Percentiles rank a stretch among this genome's conserved stretches.
phyloP scores from a whole-genome alignment of 495 filamentous ascomycete genomes.

The Aspergillus hancockii region DNA sequence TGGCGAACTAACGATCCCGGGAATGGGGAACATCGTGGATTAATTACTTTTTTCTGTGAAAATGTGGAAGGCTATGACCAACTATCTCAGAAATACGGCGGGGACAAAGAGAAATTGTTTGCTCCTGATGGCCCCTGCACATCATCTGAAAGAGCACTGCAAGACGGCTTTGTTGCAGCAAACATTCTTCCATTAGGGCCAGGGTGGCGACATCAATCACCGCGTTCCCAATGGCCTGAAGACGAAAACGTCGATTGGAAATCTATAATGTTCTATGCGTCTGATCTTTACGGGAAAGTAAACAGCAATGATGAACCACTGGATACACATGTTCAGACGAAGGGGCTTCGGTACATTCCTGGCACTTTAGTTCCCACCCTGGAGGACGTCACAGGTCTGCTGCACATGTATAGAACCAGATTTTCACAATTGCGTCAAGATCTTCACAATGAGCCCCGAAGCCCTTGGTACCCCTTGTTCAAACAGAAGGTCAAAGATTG shows the following conservation, averaged over 20 bases:
- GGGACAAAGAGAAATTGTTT: not conserved
- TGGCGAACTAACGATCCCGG: not conserved
- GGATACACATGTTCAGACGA: not conserved
- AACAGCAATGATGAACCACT: not conserved
- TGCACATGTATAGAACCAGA: not conserved
- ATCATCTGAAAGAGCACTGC: not conserved
- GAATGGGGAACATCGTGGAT: not conserved
- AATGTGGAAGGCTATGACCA: constrained; percentile 1
- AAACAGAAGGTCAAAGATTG: not conserved
- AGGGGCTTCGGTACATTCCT: not conserved
- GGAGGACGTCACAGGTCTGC: not conserved
- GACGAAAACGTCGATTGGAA: constrained; percentile 6
- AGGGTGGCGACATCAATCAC: not conserved
- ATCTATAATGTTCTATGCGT: constrained; percentile 9
- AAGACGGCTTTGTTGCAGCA: not conserved
- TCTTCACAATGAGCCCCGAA: not conserved
- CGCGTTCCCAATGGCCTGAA: not conserved
- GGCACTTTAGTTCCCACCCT: not conserved
- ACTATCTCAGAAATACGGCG: not conserved
- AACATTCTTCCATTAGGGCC: constrained; percentile 6
- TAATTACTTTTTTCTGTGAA: constrained; percentile 3
- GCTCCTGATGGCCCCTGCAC: not conserved
- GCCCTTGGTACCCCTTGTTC: not conserved
- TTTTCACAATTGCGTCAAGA: not conserved
- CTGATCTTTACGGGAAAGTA: not conserved